phyloP scores from a whole-genome alignment of 176 grass and related monocot species.

The Zizania latifolia region DNA sequence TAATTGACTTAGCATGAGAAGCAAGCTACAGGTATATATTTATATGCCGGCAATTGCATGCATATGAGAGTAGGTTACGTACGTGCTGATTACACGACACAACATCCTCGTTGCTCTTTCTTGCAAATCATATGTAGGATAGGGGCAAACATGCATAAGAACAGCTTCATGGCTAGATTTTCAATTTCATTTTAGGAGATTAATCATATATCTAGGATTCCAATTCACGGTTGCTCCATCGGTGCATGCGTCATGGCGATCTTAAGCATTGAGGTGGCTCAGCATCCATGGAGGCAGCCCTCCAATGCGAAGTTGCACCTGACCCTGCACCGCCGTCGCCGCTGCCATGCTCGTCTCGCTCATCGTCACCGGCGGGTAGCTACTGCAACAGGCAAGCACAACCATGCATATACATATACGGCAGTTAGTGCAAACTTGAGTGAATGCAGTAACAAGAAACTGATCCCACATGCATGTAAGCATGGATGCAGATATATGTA shows the following conservation, averaged over 20 bases:
- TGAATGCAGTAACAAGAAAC: neutral
- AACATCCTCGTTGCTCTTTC: neutral
- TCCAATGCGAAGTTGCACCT: conserved; percentile 23
- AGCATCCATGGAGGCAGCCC: conserved; percentile 49
- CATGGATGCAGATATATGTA: no score
- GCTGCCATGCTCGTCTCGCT: neutral
- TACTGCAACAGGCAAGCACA: neutral
- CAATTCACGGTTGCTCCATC: neutral
- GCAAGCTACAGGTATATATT: no score
- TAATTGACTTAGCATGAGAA: no score
- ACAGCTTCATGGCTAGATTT: neutral
- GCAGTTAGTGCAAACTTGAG: neutral
- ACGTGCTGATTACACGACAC: neutral
- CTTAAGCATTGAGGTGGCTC: conserved; percentile 46
- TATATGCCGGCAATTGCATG: no score
- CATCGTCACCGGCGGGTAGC: conserved; percentile 24
- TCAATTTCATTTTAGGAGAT: no score
- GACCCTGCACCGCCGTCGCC: no score
- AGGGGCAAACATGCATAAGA: neutral
- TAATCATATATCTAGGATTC: no score
- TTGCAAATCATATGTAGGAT: neutral
- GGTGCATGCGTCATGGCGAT: neutral
- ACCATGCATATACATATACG: neutral
- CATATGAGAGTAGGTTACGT: no score
- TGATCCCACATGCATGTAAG: no score